Conservation (phyloP, 192 early-diverging fungal species). For the Glomus cerebriforme region DNA sequence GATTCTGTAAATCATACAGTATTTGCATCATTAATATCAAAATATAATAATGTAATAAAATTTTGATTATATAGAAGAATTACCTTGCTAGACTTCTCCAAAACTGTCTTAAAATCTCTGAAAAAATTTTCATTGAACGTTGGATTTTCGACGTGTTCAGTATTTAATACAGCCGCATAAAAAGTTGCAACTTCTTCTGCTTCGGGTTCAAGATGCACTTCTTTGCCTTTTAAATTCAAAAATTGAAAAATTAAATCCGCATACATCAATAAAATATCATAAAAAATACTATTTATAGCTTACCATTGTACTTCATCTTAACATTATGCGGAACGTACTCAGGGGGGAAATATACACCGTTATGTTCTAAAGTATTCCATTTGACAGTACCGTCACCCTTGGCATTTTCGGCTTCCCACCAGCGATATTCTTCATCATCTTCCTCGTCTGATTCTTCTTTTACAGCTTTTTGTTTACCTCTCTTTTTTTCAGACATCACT, state of each 20-base stretch:
- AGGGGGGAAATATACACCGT: conserved; percentile 89
- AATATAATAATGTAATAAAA: background rate
- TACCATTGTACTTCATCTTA: conserved; percentile 85
- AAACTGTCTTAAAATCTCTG: conserved; percentile 74
- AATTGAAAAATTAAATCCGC: background rate
- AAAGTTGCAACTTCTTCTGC: conserved; percentile 96
- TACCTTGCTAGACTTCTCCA: conserved; percentile 65
- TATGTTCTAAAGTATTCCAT: conserved; percentile 88
- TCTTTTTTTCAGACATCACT: conserved; percentile 37
- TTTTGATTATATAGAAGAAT: background rate
- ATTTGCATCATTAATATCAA: background rate
- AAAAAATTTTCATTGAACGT: conserved; percentile 94
- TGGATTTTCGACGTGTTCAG: conserved; percentile 81
- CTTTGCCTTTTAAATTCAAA: conserved; percentile 41
- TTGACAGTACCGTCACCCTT: conserved; percentile 64
- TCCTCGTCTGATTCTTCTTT: conserved; percentile 47
- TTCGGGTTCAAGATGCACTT: conserved; percentile 64
- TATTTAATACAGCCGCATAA: conserved; percentile 84
- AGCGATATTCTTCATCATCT: conserved; percentile 66
- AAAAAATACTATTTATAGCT: conserved; percentile 13
- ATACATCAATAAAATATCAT: background rate
- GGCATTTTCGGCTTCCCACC: conserved; percentile 69
- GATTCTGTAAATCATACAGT: conserved; percentile 44
- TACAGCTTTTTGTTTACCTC: conserved; percentile 31
- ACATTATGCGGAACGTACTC: conserved; percentile 87